These are phyloP conservation scores for Tolypocladium guangdongense DNA, from an alignment of 2,329 filamentous ascomycete genomes.

Conservation along the genomic window DNA sequence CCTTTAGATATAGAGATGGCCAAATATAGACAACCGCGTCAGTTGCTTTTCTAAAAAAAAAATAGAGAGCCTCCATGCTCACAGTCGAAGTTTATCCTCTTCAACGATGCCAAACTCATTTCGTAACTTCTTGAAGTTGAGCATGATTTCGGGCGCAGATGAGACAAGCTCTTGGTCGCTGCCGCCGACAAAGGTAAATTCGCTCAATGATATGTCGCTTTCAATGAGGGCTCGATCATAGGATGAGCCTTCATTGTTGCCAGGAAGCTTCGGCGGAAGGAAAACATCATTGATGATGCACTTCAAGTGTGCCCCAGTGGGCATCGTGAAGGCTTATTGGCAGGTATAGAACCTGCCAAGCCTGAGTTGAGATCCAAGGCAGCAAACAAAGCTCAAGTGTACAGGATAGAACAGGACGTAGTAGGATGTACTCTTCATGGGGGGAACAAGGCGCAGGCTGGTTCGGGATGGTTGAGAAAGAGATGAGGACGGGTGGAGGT, in stretches of 20 bases:
- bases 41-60: background rate
- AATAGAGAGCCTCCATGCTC: background rate
- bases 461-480: background rate
- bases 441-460: background rate
- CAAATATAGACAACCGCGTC: background rate
- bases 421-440: background rate
- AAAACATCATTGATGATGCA: constrained; percentile 3
- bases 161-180: background rate
- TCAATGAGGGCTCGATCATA: background rate
- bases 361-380: background rate
- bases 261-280: constrained; percentile 2
- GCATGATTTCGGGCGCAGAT: background rate
- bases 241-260: background rate
- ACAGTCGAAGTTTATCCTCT: background rate
- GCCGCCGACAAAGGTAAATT: background rate
- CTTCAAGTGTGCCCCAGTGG: background rate
- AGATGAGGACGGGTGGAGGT: background rate
- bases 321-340: background rate
- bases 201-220: background rate
- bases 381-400: background rate
- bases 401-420: background rate
- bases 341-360: background rate
- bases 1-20: background rate
- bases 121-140: background rate
- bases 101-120: background rate